A percentile compares a stretch with the other conserved stretches of the same genome.
These are phyloP conservation scores for Xanthoconium purpureum DNA, from an alignment of 768 basidiomycete genomes.

Conservation along the genomic window DNA sequence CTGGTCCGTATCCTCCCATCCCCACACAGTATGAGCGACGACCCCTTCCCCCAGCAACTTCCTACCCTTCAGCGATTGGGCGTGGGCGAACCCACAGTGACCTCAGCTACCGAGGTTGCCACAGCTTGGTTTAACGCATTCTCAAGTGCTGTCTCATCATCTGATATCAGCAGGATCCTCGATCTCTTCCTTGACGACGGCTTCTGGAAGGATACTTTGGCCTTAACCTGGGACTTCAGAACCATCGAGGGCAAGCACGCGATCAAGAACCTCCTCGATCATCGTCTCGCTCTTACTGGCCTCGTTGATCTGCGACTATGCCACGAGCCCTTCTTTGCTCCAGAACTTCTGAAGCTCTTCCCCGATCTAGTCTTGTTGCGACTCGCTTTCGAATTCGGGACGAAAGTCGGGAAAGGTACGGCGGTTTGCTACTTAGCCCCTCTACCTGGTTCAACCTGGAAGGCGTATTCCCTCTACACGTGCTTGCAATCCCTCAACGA, in stretches of 20 bases:
- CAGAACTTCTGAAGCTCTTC: conserved; percentile 39
- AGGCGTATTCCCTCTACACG: conserved; percentile 58
- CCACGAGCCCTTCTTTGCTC: conserved; percentile 22
- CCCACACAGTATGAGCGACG: conserved; percentile 12
- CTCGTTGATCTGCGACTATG: conserved; percentile 12
- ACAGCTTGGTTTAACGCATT: conserved; percentile 26
- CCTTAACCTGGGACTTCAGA: conserved; percentile 56
- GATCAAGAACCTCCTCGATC: conserved; percentile 39
- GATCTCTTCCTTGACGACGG: conserved; percentile 30
- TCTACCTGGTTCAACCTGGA: conserved; percentile 45
- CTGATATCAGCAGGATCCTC: conserved; percentile 15
- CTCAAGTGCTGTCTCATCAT: conserved; percentile 19
- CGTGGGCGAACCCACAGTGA: conserved; percentile 17
- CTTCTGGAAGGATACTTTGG: conserved; percentile 53
- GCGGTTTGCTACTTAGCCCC: conserved; percentile 57
- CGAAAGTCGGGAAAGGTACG: conserved; percentile 45
- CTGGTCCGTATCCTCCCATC: not conserved
- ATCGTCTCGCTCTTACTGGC: conserved; percentile 29
- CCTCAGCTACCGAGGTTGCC: conserved; percentile 22
- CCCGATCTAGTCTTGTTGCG: conserved; percentile 60
- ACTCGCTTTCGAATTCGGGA: conserved; percentile 53
- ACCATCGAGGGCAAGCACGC: conserved; percentile 41
- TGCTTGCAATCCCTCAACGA: conserved; percentile 57
- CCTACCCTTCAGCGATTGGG: conserved; percentile 30
- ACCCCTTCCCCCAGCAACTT: conserved; percentile 25